Conservation (phyloP, 306 rosid species). For the Dryas alaskensis region DNA sequence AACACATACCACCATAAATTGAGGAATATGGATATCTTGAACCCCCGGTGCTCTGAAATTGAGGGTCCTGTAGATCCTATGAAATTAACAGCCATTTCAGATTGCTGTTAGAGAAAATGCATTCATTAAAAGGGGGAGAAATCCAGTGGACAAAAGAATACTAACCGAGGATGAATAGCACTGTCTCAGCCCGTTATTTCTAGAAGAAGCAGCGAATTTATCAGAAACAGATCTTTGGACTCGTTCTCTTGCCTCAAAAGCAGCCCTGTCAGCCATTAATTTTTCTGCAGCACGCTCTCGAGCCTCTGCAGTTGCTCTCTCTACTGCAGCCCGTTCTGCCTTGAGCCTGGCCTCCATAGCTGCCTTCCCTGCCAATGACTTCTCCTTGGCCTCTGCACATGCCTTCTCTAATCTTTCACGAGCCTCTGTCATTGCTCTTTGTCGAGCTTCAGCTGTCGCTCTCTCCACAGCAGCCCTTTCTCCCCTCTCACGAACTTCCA, state of each 20-base stretch:
- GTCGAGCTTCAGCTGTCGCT: conserved; percentile 83
- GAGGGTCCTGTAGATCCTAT: conserved; percentile 67
- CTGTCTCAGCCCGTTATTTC: conserved; percentile 54
- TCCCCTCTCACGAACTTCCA: conserved; percentile 66
- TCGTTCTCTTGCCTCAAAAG: conserved; percentile 58
- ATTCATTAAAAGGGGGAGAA: conserved; percentile 24
- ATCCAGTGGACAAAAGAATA: conserved; percentile 14
- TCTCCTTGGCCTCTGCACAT: conserved; percentile 91
- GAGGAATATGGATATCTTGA: conserved; percentile 56
- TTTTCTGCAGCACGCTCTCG: conserved; percentile 85
- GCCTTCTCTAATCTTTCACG: conserved; percentile 95
- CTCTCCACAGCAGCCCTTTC: conserved; percentile 89
- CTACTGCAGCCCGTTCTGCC: conserved; percentile 88
- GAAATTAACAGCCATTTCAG: conserved; percentile 27
- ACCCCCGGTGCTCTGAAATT: conserved; percentile 42
- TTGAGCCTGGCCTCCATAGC: conserved; percentile 75
- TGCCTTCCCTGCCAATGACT: conserved; percentile 63
- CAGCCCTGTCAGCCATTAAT: conserved; percentile 69
- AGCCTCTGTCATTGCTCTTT: conserved; percentile 74
- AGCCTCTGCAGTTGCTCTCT: conserved; percentile 90
- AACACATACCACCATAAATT: conserved; percentile 56
- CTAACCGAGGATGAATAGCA: conserved; percentile 67
- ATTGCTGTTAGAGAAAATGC: conserved; percentile 11
- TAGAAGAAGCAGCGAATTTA: conserved; percentile 50
- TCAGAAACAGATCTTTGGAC: conserved; percentile 90